These are phyloP conservation scores for Gracilariopsis chorda DNA, from an alignment of 23 red algal genomes.

Conservation along the genomic window DNA sequence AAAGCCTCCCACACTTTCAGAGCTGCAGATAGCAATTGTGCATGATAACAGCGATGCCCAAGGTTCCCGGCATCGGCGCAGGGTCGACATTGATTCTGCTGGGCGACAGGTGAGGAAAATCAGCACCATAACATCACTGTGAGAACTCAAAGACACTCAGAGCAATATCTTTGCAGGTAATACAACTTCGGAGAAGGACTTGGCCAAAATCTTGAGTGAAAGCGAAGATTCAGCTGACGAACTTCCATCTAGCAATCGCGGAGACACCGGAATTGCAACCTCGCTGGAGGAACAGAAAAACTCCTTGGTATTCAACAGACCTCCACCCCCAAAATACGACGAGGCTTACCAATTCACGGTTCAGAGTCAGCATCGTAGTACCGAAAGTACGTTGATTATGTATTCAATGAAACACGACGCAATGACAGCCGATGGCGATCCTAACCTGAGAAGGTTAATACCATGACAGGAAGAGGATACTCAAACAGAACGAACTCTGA, in stretches of 20 bases:
- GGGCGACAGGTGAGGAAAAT: constrained; percentile 21
- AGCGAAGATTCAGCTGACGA: not conserved
- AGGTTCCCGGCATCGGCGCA: not conserved
- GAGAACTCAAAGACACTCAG: not conserved
- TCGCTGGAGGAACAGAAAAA: not conserved
- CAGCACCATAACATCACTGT: not conserved
- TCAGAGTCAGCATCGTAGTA: not conserved
- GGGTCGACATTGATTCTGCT: constrained; percentile 43
- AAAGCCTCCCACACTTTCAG: constrained; percentile 26
- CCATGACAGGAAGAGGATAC: not conserved
- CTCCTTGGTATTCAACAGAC: constrained; percentile 7
- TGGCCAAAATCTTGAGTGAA: constrained; percentile 16
- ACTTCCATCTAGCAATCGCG: not conserved
- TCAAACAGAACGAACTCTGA: not conserved
- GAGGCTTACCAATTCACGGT: constrained; percentile 47
- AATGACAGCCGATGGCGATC: not conserved
- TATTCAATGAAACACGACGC: not conserved
- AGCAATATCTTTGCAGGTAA: too few species aligned
- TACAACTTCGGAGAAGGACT: too few species aligned
- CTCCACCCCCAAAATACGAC: constrained; percentile 57
- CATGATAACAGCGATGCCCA: not conserved
- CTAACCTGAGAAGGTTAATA: not conserved
- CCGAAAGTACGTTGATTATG: not conserved
- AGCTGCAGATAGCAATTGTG: not conserved
- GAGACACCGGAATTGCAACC: not conserved